Evolutionary conservation across 1,284 basidiomycete genomes (phyloP).

Genomic region (Cryptococcus sp.): DNA sequence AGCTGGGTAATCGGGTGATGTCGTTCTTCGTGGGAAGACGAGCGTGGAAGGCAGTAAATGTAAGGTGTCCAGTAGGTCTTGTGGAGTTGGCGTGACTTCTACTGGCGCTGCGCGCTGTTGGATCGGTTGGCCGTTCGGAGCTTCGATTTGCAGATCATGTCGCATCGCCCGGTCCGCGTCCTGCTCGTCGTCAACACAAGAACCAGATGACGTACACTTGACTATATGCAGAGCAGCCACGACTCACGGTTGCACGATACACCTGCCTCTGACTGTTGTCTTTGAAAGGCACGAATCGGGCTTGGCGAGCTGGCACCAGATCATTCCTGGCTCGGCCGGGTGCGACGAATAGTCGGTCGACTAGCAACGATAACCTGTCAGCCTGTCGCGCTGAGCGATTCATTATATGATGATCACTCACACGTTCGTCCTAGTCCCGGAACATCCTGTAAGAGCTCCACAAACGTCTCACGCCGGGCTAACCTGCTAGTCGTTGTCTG

Average conservation of each 20-base stretch:
- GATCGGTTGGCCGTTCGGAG: slow-evolving; percentile 4
- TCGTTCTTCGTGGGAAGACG: slow-evolving; percentile 35
- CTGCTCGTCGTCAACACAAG: background rate
- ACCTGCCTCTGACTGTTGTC: slow-evolving; percentile 12
- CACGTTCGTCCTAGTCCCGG: slow-evolving; percentile 32
- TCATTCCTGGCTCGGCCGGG: slow-evolving; percentile 40
- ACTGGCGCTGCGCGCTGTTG: slow-evolving; percentile 2
- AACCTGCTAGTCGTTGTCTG: slow-evolving; percentile 25
- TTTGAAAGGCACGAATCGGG: slow-evolving; percentile 31
- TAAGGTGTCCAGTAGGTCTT: slow-evolving; percentile 27
- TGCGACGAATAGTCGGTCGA: slow-evolving; percentile 40
- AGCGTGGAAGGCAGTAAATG: slow-evolving; percentile 26
- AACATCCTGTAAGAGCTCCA: slow-evolving; percentile 43
- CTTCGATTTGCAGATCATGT: slow-evolving; percentile 3
- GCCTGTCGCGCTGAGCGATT: background rate
- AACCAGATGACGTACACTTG: background rate
- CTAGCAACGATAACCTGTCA: slow-evolving; percentile 25
- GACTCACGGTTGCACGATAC: slow-evolving; percentile 17
- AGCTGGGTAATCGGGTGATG: slow-evolving; percentile 27
- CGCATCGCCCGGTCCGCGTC: slow-evolving; percentile 13
- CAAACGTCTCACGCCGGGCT: slow-evolving; percentile 25
- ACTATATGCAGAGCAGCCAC: background rate
- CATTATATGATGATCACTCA: slow-evolving; percentile 6
- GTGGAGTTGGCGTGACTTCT: slow-evolving; percentile 15
- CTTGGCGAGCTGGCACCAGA: slow-evolving; percentile 37